Conservation (phyloP, 2,329 filamentous ascomycete genomes). For the Pseudocercospora fijiensis region DNA sequence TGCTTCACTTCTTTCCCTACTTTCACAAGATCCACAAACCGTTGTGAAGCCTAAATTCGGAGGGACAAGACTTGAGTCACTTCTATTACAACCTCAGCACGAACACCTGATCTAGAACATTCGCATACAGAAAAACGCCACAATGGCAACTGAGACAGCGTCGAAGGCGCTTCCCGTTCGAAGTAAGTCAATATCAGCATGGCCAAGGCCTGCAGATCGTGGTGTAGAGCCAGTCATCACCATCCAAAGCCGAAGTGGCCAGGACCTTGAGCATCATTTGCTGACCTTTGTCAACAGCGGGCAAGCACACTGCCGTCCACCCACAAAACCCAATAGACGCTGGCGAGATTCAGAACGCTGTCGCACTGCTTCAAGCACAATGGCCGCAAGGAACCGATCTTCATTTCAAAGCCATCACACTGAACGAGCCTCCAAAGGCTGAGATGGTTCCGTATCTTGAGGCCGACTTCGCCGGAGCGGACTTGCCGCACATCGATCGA, state of each 20-base stretch:
- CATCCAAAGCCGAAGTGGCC: neutral
- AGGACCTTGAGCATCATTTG: neutral
- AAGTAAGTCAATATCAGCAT: neutral
- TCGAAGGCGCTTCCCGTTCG: slow-evolving; percentile 29
- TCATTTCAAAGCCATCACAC: slow-evolving; percentile 65
- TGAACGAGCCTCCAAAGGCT: slow-evolving; percentile 39
- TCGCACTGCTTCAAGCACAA: slow-evolving; percentile 50
- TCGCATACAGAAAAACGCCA: neutral
- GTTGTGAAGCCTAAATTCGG: neutral
- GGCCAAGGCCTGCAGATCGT: neutral
- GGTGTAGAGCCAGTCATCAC: neutral
- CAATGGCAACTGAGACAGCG: slow-evolving; percentile 23
- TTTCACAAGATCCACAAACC: neutral
- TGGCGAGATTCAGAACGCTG: slow-evolving; percentile 56
- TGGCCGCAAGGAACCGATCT: slow-evolving; percentile 58
- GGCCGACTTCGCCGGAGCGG: slow-evolving; percentile 40
- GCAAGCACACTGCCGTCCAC: slow-evolving; percentile 43
- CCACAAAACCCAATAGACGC: slow-evolving; percentile 60
- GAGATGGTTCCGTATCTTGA: slow-evolving; percentile 37
- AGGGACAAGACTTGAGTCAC: neutral
- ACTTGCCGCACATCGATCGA: slow-evolving; percentile 49
- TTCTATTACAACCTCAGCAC: neutral
- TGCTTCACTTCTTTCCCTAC: neutral
- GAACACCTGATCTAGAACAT: neutral
- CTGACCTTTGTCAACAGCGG: neutral